Percentiles rank a stretch among this genome's conserved stretches.
Evolutionary conservation across 257 asterid species (phyloP).

Genomic region (Capsicum chinense): DNA sequence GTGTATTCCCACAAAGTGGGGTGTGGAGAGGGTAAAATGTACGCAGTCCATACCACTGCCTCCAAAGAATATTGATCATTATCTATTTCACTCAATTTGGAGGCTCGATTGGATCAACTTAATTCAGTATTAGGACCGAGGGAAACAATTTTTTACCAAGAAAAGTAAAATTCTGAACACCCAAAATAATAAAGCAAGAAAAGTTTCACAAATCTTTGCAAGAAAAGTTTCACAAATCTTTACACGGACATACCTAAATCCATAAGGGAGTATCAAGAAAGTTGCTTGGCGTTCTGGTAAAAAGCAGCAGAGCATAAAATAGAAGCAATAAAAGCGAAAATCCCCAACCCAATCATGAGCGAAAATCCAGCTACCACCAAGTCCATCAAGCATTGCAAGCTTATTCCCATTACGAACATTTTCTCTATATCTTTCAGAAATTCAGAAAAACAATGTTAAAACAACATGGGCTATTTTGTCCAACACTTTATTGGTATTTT

Average conservation of each 20-base stretch:
- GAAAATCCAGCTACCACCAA: slow-evolving; percentile 84
- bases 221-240: not conserved
- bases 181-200: not conserved
- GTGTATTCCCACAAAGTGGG: too few species aligned
- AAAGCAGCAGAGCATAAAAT: slow-evolving; percentile 94
- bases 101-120: not conserved
- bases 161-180: not conserved
- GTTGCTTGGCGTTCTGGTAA: slow-evolving; percentile 81
- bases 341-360: slow-evolving; percentile 81
- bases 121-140: not conserved
- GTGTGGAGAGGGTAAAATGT: too few species aligned
- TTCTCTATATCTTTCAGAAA: slow-evolving; percentile 28
- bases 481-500: not conserved
- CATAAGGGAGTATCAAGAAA: slow-evolving; percentile 46
- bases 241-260: slow-evolving; percentile 23
- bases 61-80: too few species aligned
- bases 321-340: slow-evolving; percentile 82
- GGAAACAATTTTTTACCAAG: not conserved
- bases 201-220: not conserved
- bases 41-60: too few species aligned
- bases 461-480: not conserved
- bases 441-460: not conserved
- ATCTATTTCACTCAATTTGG: too few species aligned
- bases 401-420: slow-evolving; percentile 60
- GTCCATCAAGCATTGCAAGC: slow-evolving; percentile 79